phyloP scores from a whole-genome alignment of 1,139 yeast genomes.

The Kodamaea fungicola region DNA sequence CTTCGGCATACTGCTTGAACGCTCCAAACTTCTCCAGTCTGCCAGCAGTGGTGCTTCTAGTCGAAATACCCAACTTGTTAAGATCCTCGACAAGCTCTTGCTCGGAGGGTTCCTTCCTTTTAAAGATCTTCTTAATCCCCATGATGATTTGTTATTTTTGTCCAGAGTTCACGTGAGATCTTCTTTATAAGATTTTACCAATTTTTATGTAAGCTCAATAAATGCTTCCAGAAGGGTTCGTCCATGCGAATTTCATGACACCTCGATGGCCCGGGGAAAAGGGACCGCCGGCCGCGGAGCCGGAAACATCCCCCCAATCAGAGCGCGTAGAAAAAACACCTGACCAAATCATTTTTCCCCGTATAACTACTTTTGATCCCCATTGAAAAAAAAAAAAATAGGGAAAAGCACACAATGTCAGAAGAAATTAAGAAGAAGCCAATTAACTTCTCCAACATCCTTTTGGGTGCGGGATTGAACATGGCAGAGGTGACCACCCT shows the following conservation, averaged over 20 bases:
- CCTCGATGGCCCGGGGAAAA: too few species aligned
- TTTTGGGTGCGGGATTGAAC: constrained; percentile 91
- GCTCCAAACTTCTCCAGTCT: constrained; percentile 63
- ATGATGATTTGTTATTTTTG: constrained; percentile 14
- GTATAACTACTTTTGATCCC: not conserved
- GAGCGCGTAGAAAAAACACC: too few species aligned
- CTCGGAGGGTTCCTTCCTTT: constrained; percentile 59
- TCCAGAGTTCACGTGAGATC: not conserved
- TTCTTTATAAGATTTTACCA: too few species aligned
- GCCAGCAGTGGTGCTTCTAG: constrained; percentile 30
- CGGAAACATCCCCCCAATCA: too few species aligned
- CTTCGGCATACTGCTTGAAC: constrained; percentile 58
- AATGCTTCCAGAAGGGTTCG: too few species aligned
- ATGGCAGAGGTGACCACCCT: constrained; percentile 89
- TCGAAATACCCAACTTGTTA: constrained; percentile 51
- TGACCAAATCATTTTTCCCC: too few species aligned
- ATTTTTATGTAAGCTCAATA: too few species aligned
- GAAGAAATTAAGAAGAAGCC: constrained; percentile 69
- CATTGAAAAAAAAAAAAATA: not conserved
- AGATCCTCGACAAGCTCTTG: constrained; percentile 51
- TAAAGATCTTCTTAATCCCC: constrained; percentile 55
- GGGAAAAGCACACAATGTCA: constrained; percentile 7
- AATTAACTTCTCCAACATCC: constrained; percentile 80
- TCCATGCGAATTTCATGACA: too few species aligned
- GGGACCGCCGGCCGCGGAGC: too few species aligned